Base-by-base conservation (phyloP, 495 filamentous ascomycete genomes). In the Rhizodiscina lignyota region DNA sequence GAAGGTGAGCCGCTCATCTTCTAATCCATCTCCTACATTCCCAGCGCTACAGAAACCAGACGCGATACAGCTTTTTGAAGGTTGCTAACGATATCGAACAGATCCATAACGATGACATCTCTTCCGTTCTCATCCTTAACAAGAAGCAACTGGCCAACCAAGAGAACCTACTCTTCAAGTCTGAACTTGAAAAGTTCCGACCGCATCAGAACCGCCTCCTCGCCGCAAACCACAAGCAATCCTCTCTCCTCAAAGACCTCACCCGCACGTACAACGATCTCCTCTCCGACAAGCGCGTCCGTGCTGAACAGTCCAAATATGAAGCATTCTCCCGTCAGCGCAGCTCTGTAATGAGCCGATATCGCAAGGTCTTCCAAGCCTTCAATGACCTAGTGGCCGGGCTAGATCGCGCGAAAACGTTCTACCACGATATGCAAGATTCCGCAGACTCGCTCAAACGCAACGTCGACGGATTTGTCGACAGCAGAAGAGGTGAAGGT, bases 101-200 rank as follows among this genome's bases (percentile, higher is more conserved):
- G 87, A 77, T 87, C 32, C 89, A 89, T 57, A 79, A 75, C 47
- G 91, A 97, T 47, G 91, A 97, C 49, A 96, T 96, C 42, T 94
- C 87, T 10, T 86, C 91, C 48, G 84, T 96, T 18, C 60, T 96
- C 44, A 96, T 97, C 32, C 64, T 97, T 24, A 97, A 97, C 64
- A 94, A 94, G 50, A 94, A 94, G 50, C 74, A 83, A 2, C 83
- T 94, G 42, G 64, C 82, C 21, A 83, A 77, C 50, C 84, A 83
- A 48, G 89, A 96, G 51, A 77, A 63, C 20, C 79, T 87, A 48
- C 70, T 96, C 10, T 97, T 97, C 55, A 79, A 92, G 44, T 72
- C 79, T 3, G 86, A 97, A 55, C 68, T 97, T 6, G 91, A 94
- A 54, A 97, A 97, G 54, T 97, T 92, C 58, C 68, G 83, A 30